Base-by-base conservation (phyloP, 108 stramenopile genomes). In the Cyclotella atomus region DNA sequence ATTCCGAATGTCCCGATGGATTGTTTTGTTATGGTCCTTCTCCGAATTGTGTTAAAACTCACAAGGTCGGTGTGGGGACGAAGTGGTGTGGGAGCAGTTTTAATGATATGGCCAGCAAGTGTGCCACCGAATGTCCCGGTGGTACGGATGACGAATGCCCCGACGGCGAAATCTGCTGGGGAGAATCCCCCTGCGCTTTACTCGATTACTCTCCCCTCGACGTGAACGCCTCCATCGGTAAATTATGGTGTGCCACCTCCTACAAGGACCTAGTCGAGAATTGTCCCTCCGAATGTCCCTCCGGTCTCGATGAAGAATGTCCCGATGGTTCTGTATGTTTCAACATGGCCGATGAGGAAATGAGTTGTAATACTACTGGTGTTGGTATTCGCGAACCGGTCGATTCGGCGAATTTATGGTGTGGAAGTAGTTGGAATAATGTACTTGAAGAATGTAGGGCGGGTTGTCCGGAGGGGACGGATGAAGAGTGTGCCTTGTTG, bases 231-330 rank as follows among this genome's bases (percentile, higher is more conserved):
- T 19, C 23, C 59, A 16, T 60, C 59, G 68, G 77, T 33, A 65
- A 36, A 62, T 20, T 64, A 20, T 79, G 78, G 78, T 79, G 78
- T 35, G 78, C 49, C 8, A 68, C 29, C n/a, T 44, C 57, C 25
- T 79, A 79, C 78, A 79, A 79, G 66, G 54, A 79, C 33, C 57
- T 79, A 41, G 66, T 62, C n/a, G 78, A 79, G 38, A 27, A 72
- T 23, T 79, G 78, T 32, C 78, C 78, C 50, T 65, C 71, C 65
- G 62, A 61, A 36, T 79, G 78, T 52, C 71, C 70, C 43, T 70
- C 69, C 15, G 70, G 63, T 8, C 63, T 63, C 23, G 63, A 78
- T 38, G 63, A 65, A 30, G 77, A 78, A 25, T 78, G 77, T 61
- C 69, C 69, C 27, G 23, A 47, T 17, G 70, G 53, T 45, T 65